phyloP scores from a whole-genome alignment of 192 early-diverging fungal species.

The Pilaira anomala region DNA sequence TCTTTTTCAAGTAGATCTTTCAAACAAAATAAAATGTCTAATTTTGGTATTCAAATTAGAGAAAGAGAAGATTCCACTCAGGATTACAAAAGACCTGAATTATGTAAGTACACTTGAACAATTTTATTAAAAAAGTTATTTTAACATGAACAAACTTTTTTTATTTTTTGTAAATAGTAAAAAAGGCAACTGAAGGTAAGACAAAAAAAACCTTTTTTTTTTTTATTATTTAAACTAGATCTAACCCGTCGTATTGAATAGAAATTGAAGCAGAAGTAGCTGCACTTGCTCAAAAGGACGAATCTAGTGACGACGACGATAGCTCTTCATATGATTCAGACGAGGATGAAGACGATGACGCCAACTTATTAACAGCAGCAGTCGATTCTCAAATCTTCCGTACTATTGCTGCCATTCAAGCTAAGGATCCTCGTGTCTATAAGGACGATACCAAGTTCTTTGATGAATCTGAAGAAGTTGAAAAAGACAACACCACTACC shows the following conservation, averaged over 20 bases:
- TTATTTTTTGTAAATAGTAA: not conserved
- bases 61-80: not conserved
- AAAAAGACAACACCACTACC: constrained; percentile 46
- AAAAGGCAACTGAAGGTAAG: not conserved
- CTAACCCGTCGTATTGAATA: not conserved
- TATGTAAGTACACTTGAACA: not conserved
- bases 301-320: constrained; percentile 5
- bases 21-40: too few relatives aligned
- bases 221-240: not conserved
- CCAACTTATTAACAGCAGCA: constrained; percentile 81
- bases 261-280: constrained; percentile 9
- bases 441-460: constrained; percentile 77
- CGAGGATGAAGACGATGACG: constrained; percentile 77
- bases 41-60: not conserved
- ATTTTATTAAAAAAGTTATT: too few relatives aligned
- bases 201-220: constrained; percentile 2
- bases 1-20: too few relatives aligned
- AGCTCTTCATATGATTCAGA: constrained; percentile 57
- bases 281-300: not conserved
- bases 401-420: constrained; percentile 78
- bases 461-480: constrained; percentile 56
- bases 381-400: constrained; percentile 92
- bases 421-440: constrained; percentile 80
- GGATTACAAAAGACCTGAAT: not conserved
- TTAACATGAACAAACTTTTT: not conserved